phyloP scores from a whole-genome alignment of 2,329 filamentous ascomycete species.

The Aureobasidium zeae region DNA sequence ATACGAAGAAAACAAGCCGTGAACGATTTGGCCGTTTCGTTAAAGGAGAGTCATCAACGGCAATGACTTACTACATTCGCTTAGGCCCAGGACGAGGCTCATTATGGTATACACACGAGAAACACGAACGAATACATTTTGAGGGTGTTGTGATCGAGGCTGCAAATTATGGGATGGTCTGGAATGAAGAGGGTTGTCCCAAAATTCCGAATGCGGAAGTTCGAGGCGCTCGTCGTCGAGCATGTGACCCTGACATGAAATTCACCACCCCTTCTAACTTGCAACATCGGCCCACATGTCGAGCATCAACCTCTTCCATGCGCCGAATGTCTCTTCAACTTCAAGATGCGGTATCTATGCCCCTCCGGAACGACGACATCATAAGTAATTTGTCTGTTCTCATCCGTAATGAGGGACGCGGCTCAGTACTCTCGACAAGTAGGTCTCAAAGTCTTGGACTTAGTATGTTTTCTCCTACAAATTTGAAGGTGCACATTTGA shows the following conservation, averaged over 20 bases:
- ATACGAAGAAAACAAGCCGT: background rate
- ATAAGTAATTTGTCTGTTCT: too few species aligned
- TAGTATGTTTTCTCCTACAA: background rate
- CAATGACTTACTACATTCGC: background rate
- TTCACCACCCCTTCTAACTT: background rate
- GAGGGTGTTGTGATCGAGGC: slow-evolving; percentile 7
- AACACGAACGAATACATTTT: background rate
- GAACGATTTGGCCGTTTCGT: slow-evolving; percentile 10
- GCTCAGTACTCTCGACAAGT: background rate
- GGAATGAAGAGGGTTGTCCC: background rate
- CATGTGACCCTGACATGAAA: background rate
- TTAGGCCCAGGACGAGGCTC: background rate
- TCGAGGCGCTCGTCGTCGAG: background rate
- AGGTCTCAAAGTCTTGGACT: background rate
- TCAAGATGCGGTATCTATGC: too few species aligned
- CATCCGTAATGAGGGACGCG: too few species aligned
- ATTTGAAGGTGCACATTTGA: too few species aligned
- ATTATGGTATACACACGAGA: slow-evolving; percentile 1
- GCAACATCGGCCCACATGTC: too few species aligned
- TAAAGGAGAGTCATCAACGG: slow-evolving; percentile 5
- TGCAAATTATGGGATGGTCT: background rate
- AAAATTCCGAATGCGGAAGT: background rate
- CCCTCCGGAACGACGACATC: background rate
- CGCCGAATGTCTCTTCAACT: too few species aligned
- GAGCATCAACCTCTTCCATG: too few species aligned